Evolutionary conservation across 106 monocot species (phyloP), one percentile per base, ranked within the genome.

Genomic region (Alisma plantagoaquatica): DNA sequence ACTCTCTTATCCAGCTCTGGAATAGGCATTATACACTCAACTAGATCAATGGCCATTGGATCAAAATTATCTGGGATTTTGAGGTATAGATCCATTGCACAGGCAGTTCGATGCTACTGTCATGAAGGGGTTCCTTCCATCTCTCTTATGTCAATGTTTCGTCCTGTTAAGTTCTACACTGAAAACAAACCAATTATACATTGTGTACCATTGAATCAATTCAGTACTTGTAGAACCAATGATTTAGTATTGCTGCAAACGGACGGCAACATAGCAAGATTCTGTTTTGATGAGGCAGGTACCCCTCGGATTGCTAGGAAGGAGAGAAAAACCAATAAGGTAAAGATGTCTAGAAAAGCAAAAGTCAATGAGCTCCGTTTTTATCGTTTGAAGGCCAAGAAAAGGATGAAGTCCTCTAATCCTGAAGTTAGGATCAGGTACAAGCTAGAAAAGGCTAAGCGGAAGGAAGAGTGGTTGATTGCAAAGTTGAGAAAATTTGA

Each of bases 401-500:
- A 91, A 73, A 84, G 75, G 75, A 81, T 91, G 91, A 91, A 84
- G 41, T 91, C 91, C 25, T 67, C 80, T 19, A 91, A 91, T 63
- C 91, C 91, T 61, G 84, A 81, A 81, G 91, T 91, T 51, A 81
- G 91, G 54, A 91, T 91, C 61, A 72, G 75, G 41, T 91, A 91
- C 68, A 91, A 78, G 62, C 84, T 91, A 32, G 81, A 81, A 32
- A 91, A 91, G 91, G 84, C 90, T 63, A 91, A 84, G 72, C 72
- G 91, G 49, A 91, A 91, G 75, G 91, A 91, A 70, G 91, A 84
- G 43, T 91, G 91, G 91, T 56, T 91, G 57, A 77, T 91, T 54
- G 75, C 77, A 52, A 91, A 91, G 49, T 73, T 91, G 31, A 72
- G 81, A 49, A 91, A 91, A 54, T 76, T 67, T 52, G 84, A 84